Percentiles rank a stretch among this genome's conserved stretches.
phyloP scores from a whole-genome alignment of 208 protist species.

The Entamoeba nuttalli region DNA sequence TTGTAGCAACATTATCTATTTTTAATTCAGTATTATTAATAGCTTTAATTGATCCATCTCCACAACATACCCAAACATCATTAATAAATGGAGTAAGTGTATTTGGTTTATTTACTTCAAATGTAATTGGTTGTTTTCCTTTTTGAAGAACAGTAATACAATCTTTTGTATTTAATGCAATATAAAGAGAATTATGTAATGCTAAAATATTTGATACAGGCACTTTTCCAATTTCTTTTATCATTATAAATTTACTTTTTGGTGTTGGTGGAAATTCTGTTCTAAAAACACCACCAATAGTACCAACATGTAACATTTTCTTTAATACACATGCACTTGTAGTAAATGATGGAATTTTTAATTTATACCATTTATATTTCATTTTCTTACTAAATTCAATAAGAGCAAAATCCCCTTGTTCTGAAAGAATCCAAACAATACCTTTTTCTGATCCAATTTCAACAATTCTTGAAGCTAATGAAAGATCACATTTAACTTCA shows the following conservation, averaged over 20 bases:
- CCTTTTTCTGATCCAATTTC: neutral
- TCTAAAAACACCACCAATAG: neutral
- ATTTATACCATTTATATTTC: neutral
- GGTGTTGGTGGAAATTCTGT: neutral
- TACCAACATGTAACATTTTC: neutral
- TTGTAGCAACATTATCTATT: too few relatives aligned
- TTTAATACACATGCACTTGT: neutral
- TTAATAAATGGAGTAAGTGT: neutral
- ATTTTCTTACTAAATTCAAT: neutral
- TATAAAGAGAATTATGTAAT: neutral
- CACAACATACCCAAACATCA: neutral
- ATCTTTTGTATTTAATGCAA: neutral
- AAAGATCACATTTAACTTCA: neutral
- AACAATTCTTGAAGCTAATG: neutral
- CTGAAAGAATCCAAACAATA: neutral
- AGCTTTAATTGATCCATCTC: neutral
- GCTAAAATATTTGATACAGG: neutral
- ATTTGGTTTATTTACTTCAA: neutral
- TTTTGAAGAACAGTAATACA: neutral
- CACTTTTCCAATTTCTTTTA: neutral
- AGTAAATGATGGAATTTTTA: neutral
- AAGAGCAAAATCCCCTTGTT: neutral
- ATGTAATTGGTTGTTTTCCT: neutral
- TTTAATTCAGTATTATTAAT: neutral
- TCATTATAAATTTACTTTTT: neutral